Percentiles rank a stretch among this genome's conserved stretches.
Conservation (phyloP, 2,329 filamentous ascomycete genomes). For the Penicillium sp. region DNA sequence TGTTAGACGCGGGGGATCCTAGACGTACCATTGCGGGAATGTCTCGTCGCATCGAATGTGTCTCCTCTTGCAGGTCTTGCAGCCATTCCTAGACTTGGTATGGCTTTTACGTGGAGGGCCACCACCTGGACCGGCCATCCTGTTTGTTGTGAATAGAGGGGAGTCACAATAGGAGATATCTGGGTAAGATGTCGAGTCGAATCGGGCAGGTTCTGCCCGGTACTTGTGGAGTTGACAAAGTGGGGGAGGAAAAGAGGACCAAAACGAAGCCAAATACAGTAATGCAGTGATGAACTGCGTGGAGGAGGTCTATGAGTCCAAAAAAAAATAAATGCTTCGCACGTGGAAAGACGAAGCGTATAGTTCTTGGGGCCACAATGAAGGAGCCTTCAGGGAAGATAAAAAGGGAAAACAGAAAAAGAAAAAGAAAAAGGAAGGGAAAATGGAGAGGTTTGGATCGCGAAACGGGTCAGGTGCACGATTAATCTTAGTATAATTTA, state of each 20-base stretch:
- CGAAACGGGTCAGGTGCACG: not conserved
- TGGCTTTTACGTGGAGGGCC: slow-evolving; percentile 88
- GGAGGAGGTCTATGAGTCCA: slow-evolving; percentile 8
- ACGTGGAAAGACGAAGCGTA: slow-evolving; percentile 19
- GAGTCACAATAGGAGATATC: not conserved
- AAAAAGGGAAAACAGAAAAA: too few relatives aligned
- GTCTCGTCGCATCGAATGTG: slow-evolving; percentile 98
- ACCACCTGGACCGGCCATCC: slow-evolving; percentile 89
- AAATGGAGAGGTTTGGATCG: not conserved
- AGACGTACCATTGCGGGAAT: slow-evolving; percentile 85
- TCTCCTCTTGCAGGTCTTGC: slow-evolving; percentile 94
- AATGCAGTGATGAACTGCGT: not conserved
- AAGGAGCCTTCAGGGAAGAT: not conserved
- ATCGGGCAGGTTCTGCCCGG: not conserved
- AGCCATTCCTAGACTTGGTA: slow-evolving; percentile 97
- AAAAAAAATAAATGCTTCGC: slow-evolving; percentile 12
- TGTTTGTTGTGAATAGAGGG: not conserved
- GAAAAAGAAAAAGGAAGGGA: not conserved
- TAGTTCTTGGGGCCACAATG: not conserved
- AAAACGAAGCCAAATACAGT: not conserved
- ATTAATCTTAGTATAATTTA: slow-evolving; percentile 1
- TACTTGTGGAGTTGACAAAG: slow-evolving; percentile 1
- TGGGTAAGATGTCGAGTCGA: not conserved
- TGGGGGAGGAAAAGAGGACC: not conserved
- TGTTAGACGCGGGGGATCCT: slow-evolving; percentile 17